Conservation (phyloP, 1,284 basidiomycete genomes). For the Spongiforma sp. region DNA sequence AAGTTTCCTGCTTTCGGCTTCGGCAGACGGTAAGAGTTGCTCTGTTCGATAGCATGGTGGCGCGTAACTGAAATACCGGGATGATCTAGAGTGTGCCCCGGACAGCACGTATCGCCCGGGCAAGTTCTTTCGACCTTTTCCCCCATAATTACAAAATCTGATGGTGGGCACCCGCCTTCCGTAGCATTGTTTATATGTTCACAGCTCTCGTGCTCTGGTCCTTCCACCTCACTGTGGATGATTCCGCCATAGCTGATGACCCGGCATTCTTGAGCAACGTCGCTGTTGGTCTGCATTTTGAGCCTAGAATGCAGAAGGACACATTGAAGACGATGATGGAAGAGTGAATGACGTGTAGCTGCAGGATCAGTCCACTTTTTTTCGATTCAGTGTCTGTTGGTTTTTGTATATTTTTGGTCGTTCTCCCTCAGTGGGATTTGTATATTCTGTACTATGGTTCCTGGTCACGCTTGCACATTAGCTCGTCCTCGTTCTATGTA, state of each 20-base stretch:
- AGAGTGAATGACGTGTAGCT: neutral
- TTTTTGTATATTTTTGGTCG: too few relatives aligned
- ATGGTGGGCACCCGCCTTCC: neutral
- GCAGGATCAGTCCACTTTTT: too few relatives aligned
- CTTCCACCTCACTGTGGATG: neutral
- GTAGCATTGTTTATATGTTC: neutral
- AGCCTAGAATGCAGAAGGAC: neutral
- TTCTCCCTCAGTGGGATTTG: too few relatives aligned
- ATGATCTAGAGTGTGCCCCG: conserved; percentile 17
- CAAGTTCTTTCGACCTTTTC: neutral
- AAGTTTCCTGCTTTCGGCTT: conserved; percentile 19
- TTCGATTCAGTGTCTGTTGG: too few relatives aligned
- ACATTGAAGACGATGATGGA: neutral
- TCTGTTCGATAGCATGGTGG: neutral
- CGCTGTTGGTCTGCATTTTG: neutral
- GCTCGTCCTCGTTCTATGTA: too few relatives aligned
- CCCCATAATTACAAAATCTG: neutral
- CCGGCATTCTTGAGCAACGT: neutral
- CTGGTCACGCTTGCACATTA: too few relatives aligned
- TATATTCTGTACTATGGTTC: too few relatives aligned
- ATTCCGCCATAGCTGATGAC: neutral
- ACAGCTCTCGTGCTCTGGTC: neutral
- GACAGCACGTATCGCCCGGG: conserved; percentile 18
- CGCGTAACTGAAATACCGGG: neutral
- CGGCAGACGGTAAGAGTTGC: conserved; percentile 14